Percentiles rank a stretch among this genome's conserved stretches.
phyloP scores from a whole-genome alignment of 345 rosid species.

The Clausena lansium region DNA sequence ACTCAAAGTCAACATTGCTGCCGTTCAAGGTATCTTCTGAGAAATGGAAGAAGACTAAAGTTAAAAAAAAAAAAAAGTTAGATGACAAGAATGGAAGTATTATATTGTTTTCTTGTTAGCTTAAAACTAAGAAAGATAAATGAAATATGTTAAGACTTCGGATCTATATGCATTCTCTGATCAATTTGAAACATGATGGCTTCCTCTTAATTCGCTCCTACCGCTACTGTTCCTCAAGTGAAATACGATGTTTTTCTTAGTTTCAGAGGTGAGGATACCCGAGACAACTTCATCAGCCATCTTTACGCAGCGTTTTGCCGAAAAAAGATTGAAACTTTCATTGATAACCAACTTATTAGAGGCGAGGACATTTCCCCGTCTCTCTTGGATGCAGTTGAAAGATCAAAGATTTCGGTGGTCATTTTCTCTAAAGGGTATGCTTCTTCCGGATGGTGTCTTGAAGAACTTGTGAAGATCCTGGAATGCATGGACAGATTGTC shows the following conservation, averaged over 20 bases:
- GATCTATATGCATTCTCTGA: not conserved
- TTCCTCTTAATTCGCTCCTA: not conserved
- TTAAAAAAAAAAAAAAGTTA: no score
- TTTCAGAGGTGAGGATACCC: constrained; percentile 6
- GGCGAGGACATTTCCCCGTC: not conserved
- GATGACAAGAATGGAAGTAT: not conserved
- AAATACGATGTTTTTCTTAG: constrained; percentile 10
- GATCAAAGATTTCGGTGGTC: not conserved
- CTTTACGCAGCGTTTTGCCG: not conserved
- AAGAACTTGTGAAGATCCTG: constrained; percentile 11
- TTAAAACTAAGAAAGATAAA: not conserved
- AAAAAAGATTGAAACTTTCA: not conserved
- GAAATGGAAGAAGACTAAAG: not conserved
- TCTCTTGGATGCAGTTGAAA: not conserved
- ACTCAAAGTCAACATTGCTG: not conserved
- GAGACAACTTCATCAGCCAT: not conserved
- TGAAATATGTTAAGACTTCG: not conserved
- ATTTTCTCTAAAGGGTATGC: constrained; percentile 7
- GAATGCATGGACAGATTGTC: not conserved
- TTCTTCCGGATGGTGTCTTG: constrained; percentile 5
- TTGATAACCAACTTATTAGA: not conserved
- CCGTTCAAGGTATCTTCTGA: not conserved
- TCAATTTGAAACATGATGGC: not conserved
- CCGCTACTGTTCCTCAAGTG: not conserved
- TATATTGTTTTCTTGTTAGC: not conserved